phyloP scores from a whole-genome alignment of 1,284 basidiomycete genomes.

The Ganoderma multipileum region DNA sequence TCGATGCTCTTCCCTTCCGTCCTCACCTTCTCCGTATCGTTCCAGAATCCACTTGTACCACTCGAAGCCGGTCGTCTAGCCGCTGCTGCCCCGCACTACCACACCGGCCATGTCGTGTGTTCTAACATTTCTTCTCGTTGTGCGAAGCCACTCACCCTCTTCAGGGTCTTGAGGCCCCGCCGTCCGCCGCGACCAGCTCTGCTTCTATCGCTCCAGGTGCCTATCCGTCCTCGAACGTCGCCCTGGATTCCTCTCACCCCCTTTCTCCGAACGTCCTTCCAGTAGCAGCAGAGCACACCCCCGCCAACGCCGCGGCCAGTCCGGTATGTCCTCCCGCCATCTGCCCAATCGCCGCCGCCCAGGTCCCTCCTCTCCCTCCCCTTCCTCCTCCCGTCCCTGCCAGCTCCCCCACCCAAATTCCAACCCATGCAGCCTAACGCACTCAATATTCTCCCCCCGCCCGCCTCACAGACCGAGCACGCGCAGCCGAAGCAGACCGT shows the following conservation, averaged over 20 bases:
- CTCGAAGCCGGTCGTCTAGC: background rate
- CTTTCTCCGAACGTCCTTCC: background rate
- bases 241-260: background rate
- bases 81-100: background rate
- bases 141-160: background rate
- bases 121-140: background rate
- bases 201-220: background rate
- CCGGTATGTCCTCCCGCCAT: background rate
- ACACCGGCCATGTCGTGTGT: background rate
- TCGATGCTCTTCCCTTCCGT: background rate
- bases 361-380: background rate
- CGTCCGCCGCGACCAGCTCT: background rate
- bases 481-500: too few species aligned
- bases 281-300: background rate
- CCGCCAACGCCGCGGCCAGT: background rate
- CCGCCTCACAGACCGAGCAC: background rate
- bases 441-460: background rate
- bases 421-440: background rate
- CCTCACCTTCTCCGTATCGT: background rate
- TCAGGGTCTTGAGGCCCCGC: background rate
- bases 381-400: background rate
- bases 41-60: background rate
- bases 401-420: background rate
- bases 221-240: background rate
- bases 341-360: background rate